Conservation (phyloP, 2,329 filamentous ascomycete species). For the Tolypocladium inflatum region DNA sequence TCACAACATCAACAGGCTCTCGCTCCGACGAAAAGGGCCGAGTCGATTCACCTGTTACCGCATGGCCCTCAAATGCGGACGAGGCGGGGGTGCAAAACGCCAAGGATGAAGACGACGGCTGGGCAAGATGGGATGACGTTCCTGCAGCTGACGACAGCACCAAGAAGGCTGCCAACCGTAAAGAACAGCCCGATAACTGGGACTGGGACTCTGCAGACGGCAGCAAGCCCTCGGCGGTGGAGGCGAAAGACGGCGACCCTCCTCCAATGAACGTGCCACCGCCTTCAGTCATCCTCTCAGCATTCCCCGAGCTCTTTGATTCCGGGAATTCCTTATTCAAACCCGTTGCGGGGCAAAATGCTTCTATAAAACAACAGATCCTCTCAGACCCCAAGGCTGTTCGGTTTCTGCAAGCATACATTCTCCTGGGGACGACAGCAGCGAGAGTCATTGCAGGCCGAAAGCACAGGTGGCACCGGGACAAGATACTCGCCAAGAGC, state of each 20-base stretch:
- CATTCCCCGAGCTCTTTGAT: conserved; percentile 64
- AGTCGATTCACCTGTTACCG: conserved; percentile 30
- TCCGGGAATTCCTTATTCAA: conserved; percentile 58
- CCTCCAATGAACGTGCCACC: conserved; percentile 85
- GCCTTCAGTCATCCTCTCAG: conserved; percentile 69
- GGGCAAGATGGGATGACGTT: conserved; percentile 42
- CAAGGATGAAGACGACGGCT: conserved; percentile 31
- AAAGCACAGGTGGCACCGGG: conserved; percentile 82
- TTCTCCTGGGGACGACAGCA: conserved; percentile 56
- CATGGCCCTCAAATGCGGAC: conserved; percentile 26
- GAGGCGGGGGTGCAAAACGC: conserved; percentile 9
- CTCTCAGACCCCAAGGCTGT: conserved; percentile 53
- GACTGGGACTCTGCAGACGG: conserved; percentile 38
- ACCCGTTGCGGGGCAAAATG: conserved; percentile 48
- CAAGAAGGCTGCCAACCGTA: conserved; percentile 6
- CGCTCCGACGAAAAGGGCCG: conserved; percentile 23
- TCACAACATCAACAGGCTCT: conserved; percentile 31
- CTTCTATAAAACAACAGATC: conserved; percentile 51
- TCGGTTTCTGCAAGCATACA: conserved; percentile 54
- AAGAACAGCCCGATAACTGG: conserved; percentile 27
- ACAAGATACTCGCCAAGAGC: conserved; percentile 72
- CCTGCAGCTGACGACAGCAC: conserved; percentile 14
- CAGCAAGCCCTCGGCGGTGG: conserved; percentile 12
- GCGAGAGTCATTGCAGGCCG: conserved; percentile 79
- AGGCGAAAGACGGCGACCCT: conserved; percentile 23